Conservation (phyloP, 2,329 filamentous ascomycete species). For the Trichoderma atroviride region DNA sequence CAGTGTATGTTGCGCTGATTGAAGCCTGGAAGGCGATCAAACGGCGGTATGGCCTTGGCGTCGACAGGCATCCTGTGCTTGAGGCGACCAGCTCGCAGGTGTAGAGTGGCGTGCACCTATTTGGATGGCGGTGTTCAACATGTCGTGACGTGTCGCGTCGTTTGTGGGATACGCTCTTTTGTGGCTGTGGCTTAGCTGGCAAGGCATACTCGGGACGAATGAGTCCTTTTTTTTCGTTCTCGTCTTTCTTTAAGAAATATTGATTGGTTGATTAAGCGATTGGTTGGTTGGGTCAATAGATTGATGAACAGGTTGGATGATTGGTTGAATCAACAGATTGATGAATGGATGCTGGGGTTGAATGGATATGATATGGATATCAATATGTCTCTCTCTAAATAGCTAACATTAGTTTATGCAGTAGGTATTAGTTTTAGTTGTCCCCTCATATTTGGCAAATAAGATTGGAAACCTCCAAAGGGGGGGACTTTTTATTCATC, state of each 20-base stretch:
- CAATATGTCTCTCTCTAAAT: slow-evolving; percentile 10
- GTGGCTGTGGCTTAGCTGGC: slow-evolving; percentile 1
- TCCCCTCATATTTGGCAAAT: slow-evolving; percentile 12
- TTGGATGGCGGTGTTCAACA: not conserved
- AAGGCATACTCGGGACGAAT: slow-evolving; percentile 1
- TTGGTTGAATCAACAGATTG: not conserved
- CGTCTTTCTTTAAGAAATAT: not conserved
- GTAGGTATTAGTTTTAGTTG: slow-evolving; percentile 22
- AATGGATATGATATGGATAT: slow-evolving; percentile 12
- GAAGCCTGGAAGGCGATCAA: slow-evolving; percentile 73
- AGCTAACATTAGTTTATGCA: slow-evolving; percentile 6
- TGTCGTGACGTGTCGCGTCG: not conserved
- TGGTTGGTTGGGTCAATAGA: not conserved
- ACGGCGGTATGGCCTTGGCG: slow-evolving; percentile 48
- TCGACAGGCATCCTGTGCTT: slow-evolving; percentile 31
- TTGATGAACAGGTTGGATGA: not conserved
- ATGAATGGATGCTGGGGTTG: not conserved
- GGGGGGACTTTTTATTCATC: not conserved
- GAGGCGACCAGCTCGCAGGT: slow-evolving; percentile 20
- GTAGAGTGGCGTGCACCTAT: not conserved
- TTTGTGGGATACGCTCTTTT: not conserved
- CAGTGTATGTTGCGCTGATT: slow-evolving; percentile 63
- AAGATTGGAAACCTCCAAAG: not conserved
- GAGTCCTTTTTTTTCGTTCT: not conserved
- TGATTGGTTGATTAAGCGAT: not conserved